phyloP scores from a whole-genome alignment of 331 rosid species.

The Rhamnella rubrinervis region DNA sequence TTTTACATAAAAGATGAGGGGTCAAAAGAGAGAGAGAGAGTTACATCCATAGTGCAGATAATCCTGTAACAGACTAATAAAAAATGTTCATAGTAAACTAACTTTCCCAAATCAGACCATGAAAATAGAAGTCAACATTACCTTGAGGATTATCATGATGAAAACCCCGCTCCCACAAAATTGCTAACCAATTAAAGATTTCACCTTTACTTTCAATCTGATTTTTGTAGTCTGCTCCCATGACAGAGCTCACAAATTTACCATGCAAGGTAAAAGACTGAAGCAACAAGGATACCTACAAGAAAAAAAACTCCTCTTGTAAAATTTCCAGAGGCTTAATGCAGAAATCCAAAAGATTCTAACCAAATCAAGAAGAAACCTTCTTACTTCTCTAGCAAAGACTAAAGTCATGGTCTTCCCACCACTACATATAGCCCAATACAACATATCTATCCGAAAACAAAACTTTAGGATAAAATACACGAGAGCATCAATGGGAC shows the following conservation, averaged over 20 bases:
- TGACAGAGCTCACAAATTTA: slow-evolving; percentile 30
- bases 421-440: background rate
- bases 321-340: background rate
- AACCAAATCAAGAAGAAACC: background rate
- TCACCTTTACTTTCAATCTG: slow-evolving; percentile 45
- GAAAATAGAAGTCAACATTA: slow-evolving; percentile 33
- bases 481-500: slow-evolving; percentile 4
- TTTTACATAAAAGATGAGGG: slow-evolving; percentile 10
- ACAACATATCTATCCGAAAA: background rate
- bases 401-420: background rate
- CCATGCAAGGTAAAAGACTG: slow-evolving; percentile 48
- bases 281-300: slow-evolving; percentile 76
- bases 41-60: slow-evolving; percentile 14
- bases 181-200: slow-evolving; percentile 67
- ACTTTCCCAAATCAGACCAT: slow-evolving; percentile 10
- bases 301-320: background rate
- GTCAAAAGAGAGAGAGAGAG: background rate
- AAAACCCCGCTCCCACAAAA: slow-evolving; percentile 86
- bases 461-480: slow-evolving; percentile 5
- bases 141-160: slow-evolving; percentile 86
- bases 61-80: slow-evolving; percentile 8
- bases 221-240: slow-evolving; percentile 38
- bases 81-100: slow-evolving; percentile 9
- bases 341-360: background rate
- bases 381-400: background rate